Conservation (phyloP, 495 filamentous ascomycete genomes). For the Trichoderma asperelloides region DNA sequence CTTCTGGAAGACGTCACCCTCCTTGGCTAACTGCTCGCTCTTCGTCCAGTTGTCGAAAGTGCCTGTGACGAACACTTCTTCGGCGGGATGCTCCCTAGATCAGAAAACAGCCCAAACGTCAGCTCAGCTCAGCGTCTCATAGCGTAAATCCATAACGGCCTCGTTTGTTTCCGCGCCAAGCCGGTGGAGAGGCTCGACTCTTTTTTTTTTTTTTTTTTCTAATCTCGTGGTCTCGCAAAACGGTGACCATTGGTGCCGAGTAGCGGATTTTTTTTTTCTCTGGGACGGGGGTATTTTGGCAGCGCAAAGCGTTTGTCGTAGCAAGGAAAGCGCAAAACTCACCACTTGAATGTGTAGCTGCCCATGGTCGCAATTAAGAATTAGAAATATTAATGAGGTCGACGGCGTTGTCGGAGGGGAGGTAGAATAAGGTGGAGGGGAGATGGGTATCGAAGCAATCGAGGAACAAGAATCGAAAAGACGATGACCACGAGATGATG, state of each 20-base stretch:
- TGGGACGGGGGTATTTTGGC: slow-evolving; percentile 7
- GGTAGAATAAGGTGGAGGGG: neutral
- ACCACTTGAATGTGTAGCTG: slow-evolving; percentile 49
- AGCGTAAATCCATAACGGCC: slow-evolving; percentile 16
- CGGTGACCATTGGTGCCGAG: neutral
- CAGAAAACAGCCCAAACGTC: neutral
- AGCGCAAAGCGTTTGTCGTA: neutral
- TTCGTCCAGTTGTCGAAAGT: slow-evolving; percentile 92
- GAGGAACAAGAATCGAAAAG: neutral
- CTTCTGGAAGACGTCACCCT: slow-evolving; percentile 63
- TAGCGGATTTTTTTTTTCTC: neutral
- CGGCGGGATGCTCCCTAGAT: slow-evolving; percentile 61
- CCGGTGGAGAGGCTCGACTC: neutral
- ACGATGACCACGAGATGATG: neutral
- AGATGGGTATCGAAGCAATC: neutral
- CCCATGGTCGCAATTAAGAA: slow-evolving; percentile 30
- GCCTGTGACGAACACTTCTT: slow-evolving; percentile 89
- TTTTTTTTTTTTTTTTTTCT: neutral
- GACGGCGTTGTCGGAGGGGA: neutral
- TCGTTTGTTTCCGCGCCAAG: slow-evolving; percentile 10
- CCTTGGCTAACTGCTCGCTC: slow-evolving; percentile 69
- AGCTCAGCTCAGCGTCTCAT: neutral
- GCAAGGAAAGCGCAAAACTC: slow-evolving; percentile 17
- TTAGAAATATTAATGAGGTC: neutral
- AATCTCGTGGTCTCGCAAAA: neutral